Base-by-base conservation (phyloP, 768 basidiomycete genomes). In the Solioccasus polychromus region DNA sequence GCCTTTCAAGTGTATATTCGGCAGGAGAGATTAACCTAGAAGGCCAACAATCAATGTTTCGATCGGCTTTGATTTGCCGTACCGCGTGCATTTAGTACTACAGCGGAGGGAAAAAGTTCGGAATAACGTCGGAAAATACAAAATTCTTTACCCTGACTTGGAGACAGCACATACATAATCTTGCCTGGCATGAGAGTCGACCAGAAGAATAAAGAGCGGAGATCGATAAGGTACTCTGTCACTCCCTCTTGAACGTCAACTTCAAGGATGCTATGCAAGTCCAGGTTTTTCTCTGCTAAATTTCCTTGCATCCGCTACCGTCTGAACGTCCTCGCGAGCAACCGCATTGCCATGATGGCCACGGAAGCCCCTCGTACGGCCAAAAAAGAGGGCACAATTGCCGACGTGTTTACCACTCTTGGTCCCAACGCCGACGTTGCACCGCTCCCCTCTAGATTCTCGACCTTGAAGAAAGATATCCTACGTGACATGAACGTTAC, bases 381-480 rank as follows among this genome's bases (percentile, higher is more conserved):
- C 8, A 68, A 61, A 54, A 48, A 53, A 15, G 62, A 63, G 34
- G 74, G 67, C n/a, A 63, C 70, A 18, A 77, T 81, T 31, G 71
- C 71, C 18, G 66, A 68, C 24, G 69, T 78, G 20, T 79, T 78
- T 48, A 65, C 71, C 0, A 73, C 74, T 3, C 65, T 78, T 8
- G 65, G 67, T 2, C 67, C 68, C 2, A 69, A 69, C 22, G 63
- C 67, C 31, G 53, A 66, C 1, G 62, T 62, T 5, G 61, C 61
- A 1, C 62, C 61, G 5, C 72, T 87, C 5, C 83, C 83, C 0
- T 55, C 67, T 8, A 74, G 85, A 0, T 88, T 87, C 48, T 53
- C 72, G 0, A 71, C 74, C 6, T 62, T 90, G 20, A 90, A 91
- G 68, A 73, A 72, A 47, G 59, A 64, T 22, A 48, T 88, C 0